Conservation (phyloP, 139 green algal genomes). For the Auxenochlorella pyrenoidosa region DNA sequence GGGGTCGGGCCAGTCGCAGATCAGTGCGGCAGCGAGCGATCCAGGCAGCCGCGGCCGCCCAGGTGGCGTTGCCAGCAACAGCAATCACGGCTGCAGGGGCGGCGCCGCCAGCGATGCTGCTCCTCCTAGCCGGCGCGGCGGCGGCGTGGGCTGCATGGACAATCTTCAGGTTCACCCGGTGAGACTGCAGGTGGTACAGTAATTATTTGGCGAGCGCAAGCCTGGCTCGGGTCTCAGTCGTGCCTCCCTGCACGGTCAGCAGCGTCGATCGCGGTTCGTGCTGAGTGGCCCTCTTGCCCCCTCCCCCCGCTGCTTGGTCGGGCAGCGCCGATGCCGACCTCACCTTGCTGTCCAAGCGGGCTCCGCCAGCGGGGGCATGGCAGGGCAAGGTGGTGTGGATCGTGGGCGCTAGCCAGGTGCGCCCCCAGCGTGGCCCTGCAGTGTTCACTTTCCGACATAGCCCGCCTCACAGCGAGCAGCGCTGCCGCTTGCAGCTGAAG, state of each 20-base stretch:
- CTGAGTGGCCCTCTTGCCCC: too few relatives aligned
- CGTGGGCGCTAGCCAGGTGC: conserved; percentile 76
- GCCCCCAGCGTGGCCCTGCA: not conserved
- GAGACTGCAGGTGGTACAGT: not conserved
- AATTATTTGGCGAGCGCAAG: too few relatives aligned
- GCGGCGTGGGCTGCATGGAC: conserved; percentile 19
- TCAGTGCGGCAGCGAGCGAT: too few relatives aligned
- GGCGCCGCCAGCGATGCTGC: not conserved
- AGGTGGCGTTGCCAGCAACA: not conserved
- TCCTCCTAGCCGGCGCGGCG: not conserved
- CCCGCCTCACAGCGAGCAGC: too few relatives aligned
- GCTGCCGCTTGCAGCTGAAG: too few relatives aligned
- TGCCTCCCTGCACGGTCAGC: too few relatives aligned
- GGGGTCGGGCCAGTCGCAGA: too few relatives aligned
- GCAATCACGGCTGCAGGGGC: not conserved
- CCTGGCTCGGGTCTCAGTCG: too few relatives aligned
- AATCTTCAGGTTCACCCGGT: conserved; percentile 6
- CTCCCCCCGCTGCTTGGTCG: not conserved
- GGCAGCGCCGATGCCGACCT: conserved; percentile 63
- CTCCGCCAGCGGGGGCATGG: conserved; percentile 50
- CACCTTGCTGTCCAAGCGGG: conserved; percentile 46
- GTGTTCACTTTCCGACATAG: too few relatives aligned
- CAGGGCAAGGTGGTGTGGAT: conserved; percentile 85
- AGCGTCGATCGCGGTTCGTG: not conserved
- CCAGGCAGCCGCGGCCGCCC: too few relatives aligned